Evolutionary conservation across 345 rosid species (phyloP).

Genomic region (Populus nigra): DNA sequence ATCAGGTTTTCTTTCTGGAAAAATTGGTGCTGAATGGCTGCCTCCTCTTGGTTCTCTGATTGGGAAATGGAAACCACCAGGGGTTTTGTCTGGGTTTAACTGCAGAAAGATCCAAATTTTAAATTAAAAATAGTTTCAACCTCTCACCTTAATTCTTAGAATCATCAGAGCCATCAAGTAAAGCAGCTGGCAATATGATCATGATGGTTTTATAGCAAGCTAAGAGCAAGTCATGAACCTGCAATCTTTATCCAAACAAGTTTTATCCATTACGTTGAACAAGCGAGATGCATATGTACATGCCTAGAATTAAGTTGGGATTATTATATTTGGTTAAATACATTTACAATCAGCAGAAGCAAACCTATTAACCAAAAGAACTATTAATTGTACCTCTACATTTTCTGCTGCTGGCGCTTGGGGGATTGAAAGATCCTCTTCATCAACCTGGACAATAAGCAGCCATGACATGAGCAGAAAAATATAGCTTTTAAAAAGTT

Average conservation of each 20-base stretch:
- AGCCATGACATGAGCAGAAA: constrained; percentile 12
- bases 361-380: constrained; percentile 5
- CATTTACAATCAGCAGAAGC: neutral
- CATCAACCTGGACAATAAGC: constrained; percentile 58
- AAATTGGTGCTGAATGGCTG: constrained; percentile 88
- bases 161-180: neutral
- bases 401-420: constrained; percentile 40
- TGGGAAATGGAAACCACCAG: constrained; percentile 42
- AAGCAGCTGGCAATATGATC: neutral
- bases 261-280: neutral
- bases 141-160: neutral
- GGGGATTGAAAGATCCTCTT: constrained; percentile 48
- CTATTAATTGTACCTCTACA: constrained; percentile 44
- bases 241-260: neutral
- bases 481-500: neutral
- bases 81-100: constrained; percentile 49
- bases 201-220: neutral
- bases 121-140: neutral
- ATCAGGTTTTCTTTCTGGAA: constrained; percentile 69
- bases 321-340: neutral
- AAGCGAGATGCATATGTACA: neutral
- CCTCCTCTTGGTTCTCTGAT: constrained; percentile 45
- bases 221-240: neutral
- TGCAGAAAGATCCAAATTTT: constrained; percentile 22
- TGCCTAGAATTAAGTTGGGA: neutral